Evolutionary conservation across 345 rosid species (phyloP), one percentile per base, ranked within the genome.

Genomic region (Durio zibethinus): DNA sequence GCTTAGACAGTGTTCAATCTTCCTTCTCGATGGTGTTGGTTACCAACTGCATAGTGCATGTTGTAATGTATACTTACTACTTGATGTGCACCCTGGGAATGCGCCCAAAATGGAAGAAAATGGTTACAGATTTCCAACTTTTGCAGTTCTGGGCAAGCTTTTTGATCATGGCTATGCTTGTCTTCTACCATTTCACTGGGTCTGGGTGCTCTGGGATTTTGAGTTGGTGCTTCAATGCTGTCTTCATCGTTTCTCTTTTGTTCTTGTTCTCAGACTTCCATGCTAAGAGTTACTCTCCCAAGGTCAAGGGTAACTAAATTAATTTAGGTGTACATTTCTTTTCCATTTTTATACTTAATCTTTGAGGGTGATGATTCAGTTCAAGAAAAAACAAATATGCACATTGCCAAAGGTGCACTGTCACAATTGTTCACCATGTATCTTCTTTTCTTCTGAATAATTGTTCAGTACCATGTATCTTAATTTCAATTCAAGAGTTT

Each of bases 51-150:
- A 0, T 56, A 3, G 96, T 91, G 15, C 96, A 91, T 76, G 88
- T 87, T 18, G n/a, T 91, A 0, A 89, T 91, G 93, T 91, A 91
- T 83, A 73, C 69, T 11, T 91, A 91, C 65, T 91, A 91, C 64
- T 57, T 91, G 2, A 67, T 78, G 29, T 86, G 88, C 56, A 68
- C 87, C 8, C 43, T 89, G 3, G 96, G 93, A 38, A 15, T 81
- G 53, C 83, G 87, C 20, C 96, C 96, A 0, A 80, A 29, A 75
- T 91, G 96, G 93, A 91, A 91, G 85, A 84, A 83, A 68, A 36
- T 83, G 64, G 92, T 91, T 16, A 91, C 96, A 2, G 85, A 89
- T 56, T 84, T 81, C 69, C 96, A 91, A 83, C 85, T 91, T 25
- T 50, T 87, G 80, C 96, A 91, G 84, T 91, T 91, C 52, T 75